Base-by-base conservation (phyloP, 2,329 filamentous ascomycete species). In the Herpotrichia juniperi region DNA sequence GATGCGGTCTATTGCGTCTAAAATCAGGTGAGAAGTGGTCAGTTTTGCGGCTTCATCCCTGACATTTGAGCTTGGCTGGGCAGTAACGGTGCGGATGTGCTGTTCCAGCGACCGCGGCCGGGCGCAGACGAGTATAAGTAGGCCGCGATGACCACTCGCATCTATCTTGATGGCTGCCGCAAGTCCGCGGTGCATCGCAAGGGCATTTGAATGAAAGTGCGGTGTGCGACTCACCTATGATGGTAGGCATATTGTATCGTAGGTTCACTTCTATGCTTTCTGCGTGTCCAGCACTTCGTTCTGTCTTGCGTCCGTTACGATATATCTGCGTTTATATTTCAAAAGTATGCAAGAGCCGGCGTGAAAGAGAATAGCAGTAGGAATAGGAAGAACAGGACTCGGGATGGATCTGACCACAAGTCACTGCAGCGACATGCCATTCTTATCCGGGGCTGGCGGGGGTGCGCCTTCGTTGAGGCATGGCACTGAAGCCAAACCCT, bases 1-100 rank as follows among this genome's bases (percentile, higher is more conserved):
- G 54, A 86, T 85, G 66, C 83, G 82, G 61, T 82, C 76, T 66
- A 87, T 87, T 54, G 79, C 76, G 74, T 88, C 84, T 78, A 51
- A 53, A 56, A 60, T 65, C 62, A 65, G 61, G 61, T 63, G 59
- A 67, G 63, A 52, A 44, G 50, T 56, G 55, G 42, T 50, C 56
- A 63, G 59, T 55, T 48, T 51, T 32, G 43, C 44, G 19, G 52
- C 40, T 39, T 42, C 40, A 60, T 60, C 59, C 48, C 58, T 46
- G 47, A 16, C 22, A 26, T 17, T 22, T 12, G 22, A 19, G 39
- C 49, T 48, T 49, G 53, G 50, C 53, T 49, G 49, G 49, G 49
- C 31, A 48, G 45, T 58, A 48, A 25, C 40, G 31, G 43, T 53
- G 50, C 32, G 46, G 43, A 45, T 25, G 35, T 21, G 37, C 43